phyloP scores from a whole-genome alignment of 495 filamentous ascomycete genomes.

The Friedmanniomyces simplex region DNA sequence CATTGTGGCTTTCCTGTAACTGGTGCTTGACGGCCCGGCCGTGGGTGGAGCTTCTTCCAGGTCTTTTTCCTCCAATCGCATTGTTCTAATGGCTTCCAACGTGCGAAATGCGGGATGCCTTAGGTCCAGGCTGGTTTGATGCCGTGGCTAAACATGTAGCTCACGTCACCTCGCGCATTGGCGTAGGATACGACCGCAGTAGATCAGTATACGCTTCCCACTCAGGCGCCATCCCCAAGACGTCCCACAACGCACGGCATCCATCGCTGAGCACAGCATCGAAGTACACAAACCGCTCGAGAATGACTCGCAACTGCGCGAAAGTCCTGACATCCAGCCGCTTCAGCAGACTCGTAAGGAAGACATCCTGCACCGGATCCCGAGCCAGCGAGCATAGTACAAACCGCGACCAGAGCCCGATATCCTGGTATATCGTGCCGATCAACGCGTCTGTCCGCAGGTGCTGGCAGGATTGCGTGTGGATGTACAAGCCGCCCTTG shows the following conservation, averaged over 20 bases:
- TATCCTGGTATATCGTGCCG: conserved; percentile 3
- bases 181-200: background rate
- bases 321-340: background rate
- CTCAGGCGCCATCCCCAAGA: background rate
- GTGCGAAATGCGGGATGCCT: too few species aligned
- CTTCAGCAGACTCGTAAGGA: background rate
- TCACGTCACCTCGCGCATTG: background rate
- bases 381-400: conserved; percentile 3
- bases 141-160: too few species aligned
- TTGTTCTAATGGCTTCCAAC: too few species aligned
- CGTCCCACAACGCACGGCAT: background rate
- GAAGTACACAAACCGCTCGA: background rate
- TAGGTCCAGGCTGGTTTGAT: too few species aligned
- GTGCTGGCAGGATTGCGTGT: conserved; percentile 4
- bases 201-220: background rate
- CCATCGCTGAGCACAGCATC: background rate
- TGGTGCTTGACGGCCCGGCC: too few species aligned
- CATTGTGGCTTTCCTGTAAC: too few species aligned
- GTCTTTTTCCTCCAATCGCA: too few species aligned
- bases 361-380: background rate
- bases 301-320: background rate
- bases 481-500: background rate
- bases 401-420: conserved; percentile 6
- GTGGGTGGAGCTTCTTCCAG: too few species aligned
- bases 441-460: background rate